These are phyloP conservation scores for Lolium rigidum DNA, from an alignment of 176 grass and related monocot species.

Conservation along the genomic window DNA sequence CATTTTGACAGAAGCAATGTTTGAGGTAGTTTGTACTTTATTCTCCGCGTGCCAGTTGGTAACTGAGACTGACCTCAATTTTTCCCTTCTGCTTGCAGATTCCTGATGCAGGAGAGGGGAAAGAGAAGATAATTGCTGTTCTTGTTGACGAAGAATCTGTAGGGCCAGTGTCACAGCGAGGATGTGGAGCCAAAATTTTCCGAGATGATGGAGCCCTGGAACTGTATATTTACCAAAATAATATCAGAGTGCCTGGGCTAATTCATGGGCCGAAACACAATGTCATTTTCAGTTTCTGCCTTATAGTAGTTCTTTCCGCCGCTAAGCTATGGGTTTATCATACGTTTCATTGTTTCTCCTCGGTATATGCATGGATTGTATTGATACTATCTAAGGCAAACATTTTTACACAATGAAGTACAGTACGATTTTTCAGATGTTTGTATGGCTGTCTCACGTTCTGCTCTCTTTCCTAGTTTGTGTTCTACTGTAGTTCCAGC, in stretches of 20 bases:
- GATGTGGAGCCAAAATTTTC: slow-evolving; percentile 66
- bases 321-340: slow-evolving; percentile 53
- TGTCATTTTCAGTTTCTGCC: slow-evolving; percentile 34
- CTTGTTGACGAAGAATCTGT: slow-evolving; percentile 75
- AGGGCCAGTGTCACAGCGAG: slow-evolving; percentile 36
- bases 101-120: slow-evolving; percentile 51
- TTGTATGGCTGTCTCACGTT: neutral
- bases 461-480: neutral
- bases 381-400: slow-evolving; percentile 40
- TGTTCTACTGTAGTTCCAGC: neutral
- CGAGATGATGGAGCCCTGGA: slow-evolving; percentile 58
- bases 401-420: slow-evolving; percentile 41
- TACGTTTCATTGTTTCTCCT: slow-evolving; percentile 45
- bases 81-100: slow-evolving; percentile 44
- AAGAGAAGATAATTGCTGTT: slow-evolving; percentile 69
- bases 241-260: slow-evolving; percentile 30
- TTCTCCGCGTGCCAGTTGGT: neutral
- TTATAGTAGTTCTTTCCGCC: slow-evolving; percentile 41
- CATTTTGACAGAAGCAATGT: slow-evolving; percentile 77
- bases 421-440: neutral
- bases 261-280: slow-evolving; percentile 26
- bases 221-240: slow-evolving; percentile 53
- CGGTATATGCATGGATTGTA: slow-evolving; percentile 34
- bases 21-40: slow-evolving; percentile 54
- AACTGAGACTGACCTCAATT: neutral